Conservation (phyloP, 371 early-diverging fungal species). For the Rhizopus delemar region DNA sequence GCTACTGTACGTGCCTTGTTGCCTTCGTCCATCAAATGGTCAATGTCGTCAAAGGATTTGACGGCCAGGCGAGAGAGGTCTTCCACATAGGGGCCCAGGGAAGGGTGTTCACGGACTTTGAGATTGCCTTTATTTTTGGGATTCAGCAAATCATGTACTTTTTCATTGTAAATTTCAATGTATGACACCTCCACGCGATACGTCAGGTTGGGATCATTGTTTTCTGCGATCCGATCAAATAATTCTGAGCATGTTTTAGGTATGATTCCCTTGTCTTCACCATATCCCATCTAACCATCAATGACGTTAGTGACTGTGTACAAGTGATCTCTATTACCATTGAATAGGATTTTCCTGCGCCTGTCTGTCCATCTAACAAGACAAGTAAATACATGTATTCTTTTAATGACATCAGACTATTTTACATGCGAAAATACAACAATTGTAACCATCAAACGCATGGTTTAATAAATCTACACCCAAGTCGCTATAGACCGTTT, state of each 20-base stretch:
- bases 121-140: slow-evolving; percentile 79
- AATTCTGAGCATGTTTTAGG: slow-evolving; percentile 78
- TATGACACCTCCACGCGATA: slow-evolving; percentile 83
- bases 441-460: slow-evolving; percentile 86
- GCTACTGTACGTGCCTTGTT: slow-evolving; percentile 91
- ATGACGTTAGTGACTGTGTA: not conserved
- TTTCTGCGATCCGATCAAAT: slow-evolving; percentile 65
- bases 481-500: slow-evolving; percentile 72
- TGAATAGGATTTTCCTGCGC: slow-evolving; percentile 82
- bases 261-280: slow-evolving; percentile 81
- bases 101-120: slow-evolving; percentile 87
- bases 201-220: slow-evolving; percentile 48
- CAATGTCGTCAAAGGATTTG: slow-evolving; percentile 72
- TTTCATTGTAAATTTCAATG: slow-evolving; percentile 86
- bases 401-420: not conserved
- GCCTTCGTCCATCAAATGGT: slow-evolving; percentile 84
- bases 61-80: slow-evolving; percentile 89
- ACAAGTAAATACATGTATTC: not conserved
- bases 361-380: slow-evolving; percentile 81
- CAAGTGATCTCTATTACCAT: slow-evolving; percentile 47
- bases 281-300: slow-evolving; percentile 59
- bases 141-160: slow-evolving; percentile 90
- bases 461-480: slow-evolving; percentile 83
- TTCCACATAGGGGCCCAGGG: slow-evolving; percentile 89
- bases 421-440: slow-evolving; percentile 86